Percentiles rank a stretch among this genome's conserved stretches.
These are phyloP conservation scores for Elsinoe necatrix DNA, from an alignment of 2,329 filamentous ascomycete genomes.

Conservation along the genomic window DNA sequence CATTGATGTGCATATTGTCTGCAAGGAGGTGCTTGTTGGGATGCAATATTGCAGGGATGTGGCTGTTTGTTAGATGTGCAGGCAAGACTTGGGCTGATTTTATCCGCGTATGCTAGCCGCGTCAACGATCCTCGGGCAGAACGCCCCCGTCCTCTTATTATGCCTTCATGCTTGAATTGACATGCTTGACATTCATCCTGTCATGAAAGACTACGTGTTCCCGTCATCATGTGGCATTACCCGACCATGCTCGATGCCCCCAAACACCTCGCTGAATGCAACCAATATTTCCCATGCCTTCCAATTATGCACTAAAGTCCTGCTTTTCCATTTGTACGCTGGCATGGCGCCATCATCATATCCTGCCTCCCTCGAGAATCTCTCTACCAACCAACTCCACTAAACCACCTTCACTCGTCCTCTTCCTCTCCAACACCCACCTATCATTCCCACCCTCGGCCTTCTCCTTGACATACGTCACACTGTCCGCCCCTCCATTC, in stretches of 20 bases:
- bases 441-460: conserved; percentile 53
- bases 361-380: conserved; percentile 49
- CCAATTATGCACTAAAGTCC: not conserved
- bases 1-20: not conserved
- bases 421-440: conserved; percentile 62
- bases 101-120: conserved; percentile 6
- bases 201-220: not conserved
- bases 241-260: not conserved
- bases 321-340: not conserved
- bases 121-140: not conserved
- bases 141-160: not conserved
- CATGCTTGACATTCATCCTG: not conserved
- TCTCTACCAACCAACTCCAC: conserved; percentile 58
- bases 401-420: conserved; percentile 57
- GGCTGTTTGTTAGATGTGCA: not conserved
- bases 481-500: conserved; percentile 52
- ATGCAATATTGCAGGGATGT: not conserved
- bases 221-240: not conserved
- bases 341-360: conserved; percentile 21
- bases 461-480: conserved; percentile 57
- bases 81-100: not conserved
- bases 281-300: not conserved
- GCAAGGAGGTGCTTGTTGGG: conserved; percentile 10
- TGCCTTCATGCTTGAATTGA: too few relatives aligned
- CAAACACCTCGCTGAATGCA: conserved; percentile 7